A percentile compares a stretch with the other conserved stretches of the same genome.
Conservation (phyloP, 441 rosid genomes). For the Adansonia madagascariensis region DNA sequence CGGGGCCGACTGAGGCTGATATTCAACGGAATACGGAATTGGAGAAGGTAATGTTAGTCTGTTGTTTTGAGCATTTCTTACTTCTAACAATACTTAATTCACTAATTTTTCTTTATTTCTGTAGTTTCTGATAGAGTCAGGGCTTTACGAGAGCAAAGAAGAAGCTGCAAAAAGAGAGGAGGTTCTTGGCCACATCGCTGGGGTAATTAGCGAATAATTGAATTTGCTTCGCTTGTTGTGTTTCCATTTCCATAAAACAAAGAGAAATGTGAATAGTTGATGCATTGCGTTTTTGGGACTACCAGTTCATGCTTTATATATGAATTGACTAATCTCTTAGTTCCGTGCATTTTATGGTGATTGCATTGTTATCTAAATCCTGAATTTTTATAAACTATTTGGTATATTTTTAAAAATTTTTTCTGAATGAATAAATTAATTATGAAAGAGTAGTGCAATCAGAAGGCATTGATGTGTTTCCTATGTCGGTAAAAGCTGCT, state of each 20-base stretch:
- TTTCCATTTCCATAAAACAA: neutral
- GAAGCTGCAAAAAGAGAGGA: constrained; percentile 60
- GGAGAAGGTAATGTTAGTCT: constrained; percentile 47
- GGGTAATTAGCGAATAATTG: constrained; percentile 38
- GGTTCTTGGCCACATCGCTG: constrained; percentile 55
- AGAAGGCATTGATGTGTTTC: neutral
- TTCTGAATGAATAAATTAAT: neutral
- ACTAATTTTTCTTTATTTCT: neutral
- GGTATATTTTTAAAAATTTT: neutral
- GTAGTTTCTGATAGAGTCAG: constrained; percentile 57
- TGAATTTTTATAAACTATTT: neutral
- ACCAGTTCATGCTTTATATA: neutral
- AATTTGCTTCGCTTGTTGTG: neutral
- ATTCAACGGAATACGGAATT: constrained; percentile 56
- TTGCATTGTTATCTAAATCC: neutral
- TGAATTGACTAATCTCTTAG: neutral
- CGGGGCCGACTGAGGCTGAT: constrained; percentile 64
- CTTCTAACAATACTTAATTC: constrained; percentile 20
- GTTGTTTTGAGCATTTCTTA: neutral
- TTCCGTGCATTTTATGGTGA: neutral
- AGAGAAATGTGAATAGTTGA: neutral
- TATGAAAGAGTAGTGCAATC: neutral
- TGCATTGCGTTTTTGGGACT: neutral
- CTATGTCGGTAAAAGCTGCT: neutral
- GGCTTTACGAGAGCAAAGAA: constrained; percentile 61